A percentile compares a stretch with the other conserved stretches of the same genome.
These are phyloP conservation scores for Eucalyptus decipiens DNA, from an alignment of 345 rosid species.

Conservation along the genomic window DNA sequence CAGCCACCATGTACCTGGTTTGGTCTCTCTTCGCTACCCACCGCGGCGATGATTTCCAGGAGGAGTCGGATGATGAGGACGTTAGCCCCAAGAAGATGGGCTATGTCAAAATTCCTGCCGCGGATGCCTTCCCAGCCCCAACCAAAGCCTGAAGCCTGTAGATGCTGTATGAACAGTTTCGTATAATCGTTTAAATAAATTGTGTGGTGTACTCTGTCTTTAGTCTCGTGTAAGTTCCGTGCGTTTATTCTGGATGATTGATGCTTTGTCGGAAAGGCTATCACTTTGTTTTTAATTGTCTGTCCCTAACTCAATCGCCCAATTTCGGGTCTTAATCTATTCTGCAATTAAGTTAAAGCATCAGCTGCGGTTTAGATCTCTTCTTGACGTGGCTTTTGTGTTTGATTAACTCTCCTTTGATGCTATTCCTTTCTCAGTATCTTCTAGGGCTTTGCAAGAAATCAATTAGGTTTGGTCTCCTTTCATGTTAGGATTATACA, in stretches of 20 bases:
- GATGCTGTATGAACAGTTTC: not conserved
- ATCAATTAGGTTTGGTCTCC: not conserved
- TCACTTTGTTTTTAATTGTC: not conserved
- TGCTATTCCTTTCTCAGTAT: not conserved
- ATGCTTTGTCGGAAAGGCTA: not conserved
- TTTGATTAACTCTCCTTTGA: not conserved
- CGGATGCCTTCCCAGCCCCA: not conserved
- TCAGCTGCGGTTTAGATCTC: not conserved
- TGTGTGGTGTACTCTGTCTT: not conserved
- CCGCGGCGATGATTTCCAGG: slow-evolving; percentile 23
- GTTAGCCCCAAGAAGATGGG: slow-evolving; percentile 62
- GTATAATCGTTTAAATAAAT: not conserved
- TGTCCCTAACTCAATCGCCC: not conserved
- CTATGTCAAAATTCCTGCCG: slow-evolving; percentile 55
- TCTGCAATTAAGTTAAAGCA: not conserved
- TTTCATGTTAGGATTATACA: not conserved
- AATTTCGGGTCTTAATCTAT: not conserved
- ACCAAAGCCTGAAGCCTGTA: not conserved
- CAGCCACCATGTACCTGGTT: slow-evolving; percentile 73
- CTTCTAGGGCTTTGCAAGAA: not conserved
- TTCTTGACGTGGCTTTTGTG: not conserved
- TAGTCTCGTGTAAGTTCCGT: not conserved
- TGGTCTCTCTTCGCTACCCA: slow-evolving; percentile 58
- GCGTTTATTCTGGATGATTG: not conserved
- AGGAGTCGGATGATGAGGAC: slow-evolving; percentile 22